These are phyloP conservation scores for Chalciporus piperatus DNA, from an alignment of 768 basidiomycete genomes.

Conservation along the genomic window DNA sequence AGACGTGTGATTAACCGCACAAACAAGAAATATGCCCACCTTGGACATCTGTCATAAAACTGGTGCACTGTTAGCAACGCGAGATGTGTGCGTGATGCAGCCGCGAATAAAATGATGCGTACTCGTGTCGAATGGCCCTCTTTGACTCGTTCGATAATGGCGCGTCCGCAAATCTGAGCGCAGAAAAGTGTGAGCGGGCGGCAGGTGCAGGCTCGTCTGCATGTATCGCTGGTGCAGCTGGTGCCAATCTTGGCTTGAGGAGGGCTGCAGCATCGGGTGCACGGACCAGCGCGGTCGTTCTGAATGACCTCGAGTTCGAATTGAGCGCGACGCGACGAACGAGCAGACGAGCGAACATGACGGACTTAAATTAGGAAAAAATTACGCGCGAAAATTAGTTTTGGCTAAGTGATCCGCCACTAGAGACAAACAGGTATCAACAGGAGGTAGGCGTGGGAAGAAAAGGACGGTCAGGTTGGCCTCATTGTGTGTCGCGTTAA, in stretches of 20 bases:
- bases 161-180: slow-evolving; percentile 27
- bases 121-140: slow-evolving; percentile 43
- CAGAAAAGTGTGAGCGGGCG: slow-evolving; percentile 28
- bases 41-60: slow-evolving; percentile 49
- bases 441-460: slow-evolving; percentile 20
- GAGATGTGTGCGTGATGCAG: slow-evolving; percentile 3
- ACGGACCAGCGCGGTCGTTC: slow-evolving; percentile 7
- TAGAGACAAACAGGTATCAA: slow-evolving; percentile 22
- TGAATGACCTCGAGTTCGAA: slow-evolving; percentile 11
- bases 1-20: not conserved
- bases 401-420: slow-evolving; percentile 10
- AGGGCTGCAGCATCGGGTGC: slow-evolving; percentile 8
- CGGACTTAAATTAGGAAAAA: not conserved
- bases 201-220: slow-evolving; percentile 13
- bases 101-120: slow-evolving; percentile 15
- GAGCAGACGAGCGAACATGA: slow-evolving; percentile 26
- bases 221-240: not conserved
- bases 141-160: slow-evolving; percentile 41
- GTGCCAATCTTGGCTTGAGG: slow-evolving; percentile 9
- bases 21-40: slow-evolving; percentile 25
- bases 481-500: slow-evolving; percentile 27
- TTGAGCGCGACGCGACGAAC: slow-evolving; percentile 14
- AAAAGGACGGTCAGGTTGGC: slow-evolving; percentile 9
- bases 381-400: not conserved
- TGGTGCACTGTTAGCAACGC: slow-evolving; percentile 23